Percentiles rank a stretch among this genome's conserved stretches.
Evolutionary conservation across 805 yeast genomes (phyloP).

Genomic region (Deakozyma indianensis): DNA sequence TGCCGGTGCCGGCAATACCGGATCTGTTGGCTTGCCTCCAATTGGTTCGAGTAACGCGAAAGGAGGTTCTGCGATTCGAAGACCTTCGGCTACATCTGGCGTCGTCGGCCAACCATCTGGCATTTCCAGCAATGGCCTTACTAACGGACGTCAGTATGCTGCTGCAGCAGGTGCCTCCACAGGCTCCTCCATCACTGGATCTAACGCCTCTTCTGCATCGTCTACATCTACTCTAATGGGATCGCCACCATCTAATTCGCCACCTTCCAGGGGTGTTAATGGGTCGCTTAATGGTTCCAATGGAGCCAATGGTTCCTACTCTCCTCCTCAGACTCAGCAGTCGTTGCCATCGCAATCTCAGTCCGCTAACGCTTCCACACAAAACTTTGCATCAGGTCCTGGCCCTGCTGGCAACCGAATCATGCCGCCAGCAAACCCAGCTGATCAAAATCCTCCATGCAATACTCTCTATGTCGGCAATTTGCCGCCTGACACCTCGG

Average conservation of each 20-base stretch:
- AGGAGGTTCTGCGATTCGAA: neutral
- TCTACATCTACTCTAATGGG: constrained; percentile 5
- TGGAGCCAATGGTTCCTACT: neutral
- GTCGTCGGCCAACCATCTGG: neutral
- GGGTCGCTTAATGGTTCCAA: neutral
- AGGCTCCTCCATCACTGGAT: neutral
- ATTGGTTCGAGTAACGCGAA: neutral
- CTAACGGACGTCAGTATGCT: neutral
- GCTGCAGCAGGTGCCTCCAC: constrained; percentile 1
- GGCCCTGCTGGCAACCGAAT: constrained; percentile 11
- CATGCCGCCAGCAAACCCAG: constrained; percentile 69
- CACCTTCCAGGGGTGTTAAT: constrained; percentile 1
- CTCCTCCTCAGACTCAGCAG: constrained; percentile 2
- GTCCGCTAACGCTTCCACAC: constrained; percentile 3
- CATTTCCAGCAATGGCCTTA: neutral
- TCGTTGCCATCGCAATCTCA: neutral
- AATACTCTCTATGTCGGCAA: constrained; percentile 95
- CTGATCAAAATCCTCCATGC: constrained; percentile 98
- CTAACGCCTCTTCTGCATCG: constrained; percentile 2
- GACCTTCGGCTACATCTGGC: neutral
- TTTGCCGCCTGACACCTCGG: constrained; percentile 93
- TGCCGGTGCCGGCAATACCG: neutral
- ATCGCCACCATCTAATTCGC: constrained; percentile 5
- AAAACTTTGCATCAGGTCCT: neutral
- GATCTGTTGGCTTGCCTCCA: neutral